phyloP scores from a whole-genome alignment of 805 yeast genomes.

The Suhomyces vadensis region DNA sequence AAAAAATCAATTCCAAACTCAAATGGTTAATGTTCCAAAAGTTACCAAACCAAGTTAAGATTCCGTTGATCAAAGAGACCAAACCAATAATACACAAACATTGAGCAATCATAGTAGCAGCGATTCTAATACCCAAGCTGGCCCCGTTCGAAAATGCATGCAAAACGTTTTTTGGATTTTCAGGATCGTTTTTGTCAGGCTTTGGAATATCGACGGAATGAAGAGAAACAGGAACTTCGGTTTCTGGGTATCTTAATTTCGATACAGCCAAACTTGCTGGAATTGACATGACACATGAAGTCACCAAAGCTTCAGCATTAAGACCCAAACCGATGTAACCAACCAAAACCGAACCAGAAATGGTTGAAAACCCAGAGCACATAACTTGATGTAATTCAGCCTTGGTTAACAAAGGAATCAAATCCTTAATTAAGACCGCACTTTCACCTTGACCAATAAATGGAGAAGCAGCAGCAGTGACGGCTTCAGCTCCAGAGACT shows the following conservation, averaged over 20 bases:
- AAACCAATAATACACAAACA: constrained; percentile 62
- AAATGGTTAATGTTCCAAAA: constrained; percentile 59
- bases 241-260: constrained; percentile 59
- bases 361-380: constrained; percentile 65
- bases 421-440: constrained; percentile 60
- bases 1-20: constrained; percentile 55
- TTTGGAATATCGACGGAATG: constrained; percentile 51
- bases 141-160: constrained; percentile 64
- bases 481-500: constrained; percentile 64
- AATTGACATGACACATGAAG: constrained; percentile 70
- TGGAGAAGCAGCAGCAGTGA: constrained; percentile 67
- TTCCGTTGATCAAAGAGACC: constrained; percentile 55
- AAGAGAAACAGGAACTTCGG: constrained; percentile 52
- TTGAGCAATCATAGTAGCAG: constrained; percentile 57
- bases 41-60: constrained; percentile 60
- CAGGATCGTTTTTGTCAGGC: constrained; percentile 28
- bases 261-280: constrained; percentile 64
- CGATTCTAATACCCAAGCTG: constrained; percentile 55
- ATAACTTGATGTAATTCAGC: constrained; percentile 64
- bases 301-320: constrained; percentile 60
- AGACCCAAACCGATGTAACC: constrained; percentile 64
- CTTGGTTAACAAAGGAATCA: constrained; percentile 56
- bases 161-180: constrained; percentile 48
- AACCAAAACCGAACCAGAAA: constrained; percentile 63
- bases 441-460: constrained; percentile 68